Evolutionary conservation across 129 eudicot species (phyloP), one percentile per base, ranked within the genome.

Genomic region (Flaveria ramosissima): DNA sequence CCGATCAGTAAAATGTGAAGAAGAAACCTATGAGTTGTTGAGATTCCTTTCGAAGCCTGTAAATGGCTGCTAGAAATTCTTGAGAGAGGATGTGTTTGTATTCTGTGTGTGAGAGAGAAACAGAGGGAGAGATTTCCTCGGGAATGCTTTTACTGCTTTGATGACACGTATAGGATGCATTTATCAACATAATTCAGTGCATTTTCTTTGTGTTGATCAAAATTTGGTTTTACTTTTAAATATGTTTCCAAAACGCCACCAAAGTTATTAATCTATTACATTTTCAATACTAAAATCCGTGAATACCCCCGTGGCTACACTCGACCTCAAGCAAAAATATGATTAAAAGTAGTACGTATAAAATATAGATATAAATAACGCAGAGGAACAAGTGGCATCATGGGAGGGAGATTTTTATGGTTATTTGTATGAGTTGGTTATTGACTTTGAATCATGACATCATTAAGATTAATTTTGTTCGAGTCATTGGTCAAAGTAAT

Each of bases 151-250:
- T 70, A 80, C 83, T 82, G 82, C 71, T 77, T 50, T 63, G 62
- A 65, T 61, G 97, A 88, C 97, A 86, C 94, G 97, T 91, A 84
- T 80, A 67, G 41, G 86, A 69, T 77, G 85, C 86, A 83, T 83
- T 83, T 88, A 85, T 86, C 84, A 84, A 79, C 86, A 83, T 52
- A 84, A 88, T 84, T 88, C 88, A 86, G 86, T 86, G 89, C 84
- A 80, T 73, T 80, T 71, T 53, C 75, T 67, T 71, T 70, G 67
- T 79, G 46, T 71, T 62, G 2, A 60, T 24, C 13, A 61, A 26
- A 61, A 24, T 24, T 61, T 61, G 17, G 6, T 61, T 61, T 24
- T 24, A 1, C 3, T 59, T 59, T 23, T 13, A 20, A 6, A 21
- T 7, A 16, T 23, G 26, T 60, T 60, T 36, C 11, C 2, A 9